These are phyloP conservation scores for Vigna trinervia DNA, from an alignment of 306 rosid species.

Conservation along the genomic window DNA sequence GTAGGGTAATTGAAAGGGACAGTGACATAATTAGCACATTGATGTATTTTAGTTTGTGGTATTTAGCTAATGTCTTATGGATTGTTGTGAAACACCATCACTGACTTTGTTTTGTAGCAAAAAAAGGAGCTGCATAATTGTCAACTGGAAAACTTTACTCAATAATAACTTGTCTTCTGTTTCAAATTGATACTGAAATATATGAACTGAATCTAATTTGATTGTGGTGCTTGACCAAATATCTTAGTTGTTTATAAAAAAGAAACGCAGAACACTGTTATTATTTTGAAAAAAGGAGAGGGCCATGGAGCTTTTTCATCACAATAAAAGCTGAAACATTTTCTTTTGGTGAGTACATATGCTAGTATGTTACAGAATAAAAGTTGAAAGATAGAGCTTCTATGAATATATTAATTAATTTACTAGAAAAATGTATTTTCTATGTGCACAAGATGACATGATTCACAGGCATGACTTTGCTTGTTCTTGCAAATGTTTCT, in stretches of 20 bases:
- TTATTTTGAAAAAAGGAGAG: neutral
- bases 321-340: neutral
- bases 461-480: conserved; percentile 12
- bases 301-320: neutral
- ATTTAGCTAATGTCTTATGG: neutral
- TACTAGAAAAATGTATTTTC: neutral
- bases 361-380: neutral
- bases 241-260: neutral
- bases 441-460: neutral
- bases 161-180: conserved; percentile 6
- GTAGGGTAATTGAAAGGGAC: neutral
- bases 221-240: conserved; percentile 6
- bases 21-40: neutral
- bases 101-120: neutral
- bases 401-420: neutral
- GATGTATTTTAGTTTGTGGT: neutral
- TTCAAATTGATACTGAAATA: neutral
- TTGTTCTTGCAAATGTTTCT: conserved; percentile 4
- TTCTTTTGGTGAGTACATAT: neutral
- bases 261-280: neutral
- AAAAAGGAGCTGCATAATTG: neutral
- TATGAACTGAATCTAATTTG: neutral
- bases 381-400: neutral
- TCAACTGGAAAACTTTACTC: neutral
- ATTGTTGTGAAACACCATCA: neutral